A percentile compares a stretch with the other conserved stretches of the same genome.
phyloP scores from a whole-genome alignment of 805 yeast genomes.

The Zygotorulaspora chibaensis region DNA sequence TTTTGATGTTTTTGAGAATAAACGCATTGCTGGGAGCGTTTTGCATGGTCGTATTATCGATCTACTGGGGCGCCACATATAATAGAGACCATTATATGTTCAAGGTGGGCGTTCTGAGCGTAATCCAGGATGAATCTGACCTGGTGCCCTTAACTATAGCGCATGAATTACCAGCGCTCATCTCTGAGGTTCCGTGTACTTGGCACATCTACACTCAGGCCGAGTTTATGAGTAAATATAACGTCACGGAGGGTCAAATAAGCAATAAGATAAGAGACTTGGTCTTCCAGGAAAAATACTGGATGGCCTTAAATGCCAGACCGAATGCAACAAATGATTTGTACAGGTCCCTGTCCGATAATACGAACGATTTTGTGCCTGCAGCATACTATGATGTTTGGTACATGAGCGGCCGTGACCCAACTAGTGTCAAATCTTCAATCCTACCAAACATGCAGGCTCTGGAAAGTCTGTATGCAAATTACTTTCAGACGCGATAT shows the following conservation, averaged over 20 bases:
- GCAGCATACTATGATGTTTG: conserved; percentile 36
- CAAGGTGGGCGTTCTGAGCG: conserved; percentile 31
- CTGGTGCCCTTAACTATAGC: conserved; percentile 8
- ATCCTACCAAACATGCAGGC: conserved; percentile 42
- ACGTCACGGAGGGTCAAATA: conserved; percentile 19
- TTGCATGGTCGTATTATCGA: conserved; percentile 24
- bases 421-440: conserved; percentile 42
- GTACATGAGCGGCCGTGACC: conserved; percentile 66
- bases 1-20: conserved; percentile 11
- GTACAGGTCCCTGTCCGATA: conserved; percentile 22
- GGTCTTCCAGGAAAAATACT: conserved; percentile 53
- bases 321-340: conserved; percentile 42
- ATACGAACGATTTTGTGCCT: conserved; percentile 23
- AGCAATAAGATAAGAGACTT: conserved; percentile 39
- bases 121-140: conserved; percentile 33
- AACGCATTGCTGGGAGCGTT: conserved; percentile 23
- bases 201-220: conserved; percentile 31
- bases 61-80: conserved; percentile 40
- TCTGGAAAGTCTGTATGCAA: conserved; percentile 35
- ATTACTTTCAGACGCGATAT: conserved; percentile 18
- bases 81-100: conserved; percentile 23
- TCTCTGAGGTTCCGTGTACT: conserved; percentile 20
- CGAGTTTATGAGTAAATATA: conserved; percentile 23
- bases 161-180: conserved; percentile 19
- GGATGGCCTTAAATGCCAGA: conserved; percentile 57